phyloP scores from a whole-genome alignment of 2,329 filamentous ascomycete genomes.

The Graphiopsis chlorocephala region DNA sequence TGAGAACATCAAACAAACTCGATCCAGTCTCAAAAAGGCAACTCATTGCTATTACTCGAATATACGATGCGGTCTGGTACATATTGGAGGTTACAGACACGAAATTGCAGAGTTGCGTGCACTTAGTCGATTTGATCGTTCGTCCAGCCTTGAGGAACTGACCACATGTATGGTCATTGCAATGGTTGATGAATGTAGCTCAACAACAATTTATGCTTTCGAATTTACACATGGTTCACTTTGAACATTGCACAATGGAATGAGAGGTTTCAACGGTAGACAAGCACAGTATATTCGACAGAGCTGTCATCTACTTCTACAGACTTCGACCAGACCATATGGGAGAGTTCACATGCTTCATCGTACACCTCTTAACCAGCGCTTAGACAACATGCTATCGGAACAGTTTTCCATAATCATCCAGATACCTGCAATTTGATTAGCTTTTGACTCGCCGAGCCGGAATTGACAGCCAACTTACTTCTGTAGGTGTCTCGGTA shows the following conservation, averaged over 20 bases:
- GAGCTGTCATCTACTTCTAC: not conserved
- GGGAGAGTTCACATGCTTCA: not conserved
- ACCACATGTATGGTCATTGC: no score
- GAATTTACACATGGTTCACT: not conserved
- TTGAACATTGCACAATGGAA: not conserved
- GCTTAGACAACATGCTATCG: not conserved
- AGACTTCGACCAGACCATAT: not conserved
- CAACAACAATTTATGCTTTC: no score
- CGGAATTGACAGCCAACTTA: slow-evolving; percentile 28
- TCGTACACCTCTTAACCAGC: not conserved
- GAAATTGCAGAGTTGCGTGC: not conserved
- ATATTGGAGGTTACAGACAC: no score
- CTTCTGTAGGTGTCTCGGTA: slow-evolving; percentile 48
- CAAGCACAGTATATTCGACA: not conserved
- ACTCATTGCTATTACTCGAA: no score
- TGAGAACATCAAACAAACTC: not conserved
- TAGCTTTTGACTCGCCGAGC: not conserved
- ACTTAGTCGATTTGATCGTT: not conserved
- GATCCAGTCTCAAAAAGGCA: not conserved
- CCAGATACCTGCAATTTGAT: slow-evolving; percentile 39
- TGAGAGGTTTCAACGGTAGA: not conserved
- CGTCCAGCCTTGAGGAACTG: no score
- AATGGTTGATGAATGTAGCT: no score
- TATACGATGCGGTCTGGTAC: no score
- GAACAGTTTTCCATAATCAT: slow-evolving; percentile 40